These are phyloP conservation scores for Phialocephala sp. DNA, from an alignment of 2,329 filamentous ascomycete species.

Conservation along the genomic window DNA sequence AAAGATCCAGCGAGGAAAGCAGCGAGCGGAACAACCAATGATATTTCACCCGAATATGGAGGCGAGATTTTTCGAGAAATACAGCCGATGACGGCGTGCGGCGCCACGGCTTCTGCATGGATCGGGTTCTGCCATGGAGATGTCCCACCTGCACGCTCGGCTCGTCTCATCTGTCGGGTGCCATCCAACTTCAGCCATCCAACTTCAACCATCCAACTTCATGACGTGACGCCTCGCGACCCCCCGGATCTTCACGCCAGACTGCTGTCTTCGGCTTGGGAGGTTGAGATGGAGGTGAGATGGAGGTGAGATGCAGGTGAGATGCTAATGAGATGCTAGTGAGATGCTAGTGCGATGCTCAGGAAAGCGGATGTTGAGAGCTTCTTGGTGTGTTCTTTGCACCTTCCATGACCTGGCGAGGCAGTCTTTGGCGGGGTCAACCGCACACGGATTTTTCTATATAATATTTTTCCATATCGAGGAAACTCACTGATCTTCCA, in stretches of 20 bases:
- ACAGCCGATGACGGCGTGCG: slow-evolving; percentile 3
- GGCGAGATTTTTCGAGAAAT: slow-evolving; percentile 3
- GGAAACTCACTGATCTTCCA: background rate
- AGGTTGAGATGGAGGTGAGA: background rate
- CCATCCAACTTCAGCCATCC: no score
- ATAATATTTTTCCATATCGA: no score
- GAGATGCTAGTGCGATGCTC: no score
- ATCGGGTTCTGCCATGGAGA: background rate
- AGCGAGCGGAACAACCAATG: background rate
- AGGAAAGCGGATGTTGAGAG: no score
- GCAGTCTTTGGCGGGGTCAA: background rate
- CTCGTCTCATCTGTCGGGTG: background rate
- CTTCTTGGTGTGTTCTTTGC: background rate
- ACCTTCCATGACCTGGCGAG: background rate
- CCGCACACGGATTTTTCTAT: no score
- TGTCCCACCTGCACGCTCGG: background rate
- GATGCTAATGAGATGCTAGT: no score
- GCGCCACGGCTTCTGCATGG: slow-evolving; percentile 4
- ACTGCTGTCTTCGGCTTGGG: background rate
- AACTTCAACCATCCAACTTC: no score
- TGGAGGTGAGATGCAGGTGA: no score
- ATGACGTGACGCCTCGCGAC: background rate
- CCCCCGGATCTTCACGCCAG: slow-evolving; percentile 2
- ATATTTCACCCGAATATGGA: background rate
- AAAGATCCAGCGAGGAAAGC: background rate